Evolutionary conservation across 495 filamentous ascomycete species (phyloP), one percentile per base, ranked within the genome.

Genomic region (Trichoderma gamsii): DNA sequence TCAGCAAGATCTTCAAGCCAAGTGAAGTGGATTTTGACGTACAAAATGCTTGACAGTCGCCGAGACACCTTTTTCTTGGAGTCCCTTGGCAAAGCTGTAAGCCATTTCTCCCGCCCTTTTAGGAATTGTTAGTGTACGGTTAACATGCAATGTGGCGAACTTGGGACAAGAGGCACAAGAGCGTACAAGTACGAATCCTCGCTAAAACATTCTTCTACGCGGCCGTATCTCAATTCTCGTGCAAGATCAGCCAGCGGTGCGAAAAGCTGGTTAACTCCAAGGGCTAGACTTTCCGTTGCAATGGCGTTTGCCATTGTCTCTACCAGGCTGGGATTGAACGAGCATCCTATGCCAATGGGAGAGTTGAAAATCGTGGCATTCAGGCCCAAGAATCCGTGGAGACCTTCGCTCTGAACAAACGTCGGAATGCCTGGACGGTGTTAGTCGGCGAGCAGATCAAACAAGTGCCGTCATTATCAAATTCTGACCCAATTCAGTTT

Each of bases 341-440:
- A 87, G 73, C 86, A 89, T 21, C 84, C 87, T 71, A 89, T 84
- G 23, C 78, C 88, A 73, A 91, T 91, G 0, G 88, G 87, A 4
- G 86, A 89, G 72, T 90, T 90, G 81, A 89, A 91, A 64, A 91
- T 90, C 0, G 88, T 90, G 15, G 88, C 88, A 77, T 90, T 90
- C 23, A 82, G 84, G 63, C 88, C 81, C 63, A 90, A 74, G 66
- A 90, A 89, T 0, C 88, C 89, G 70, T 91, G 88, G 65, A 91
- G 88, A 75, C 84, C 85, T 76, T 92, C 89, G 1, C 82, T 88
- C 74, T 90, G 89, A 13, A 89, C 87, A 67, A 90, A 78, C 2
- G 88, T 88, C 25, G 89, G 87, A 66, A 90, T 89, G 9, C 87
- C 87, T 4, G 7, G 9, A 27, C 7, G 16, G 43, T 18, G 12